Conservation (phyloP, 2,329 filamentous ascomycete genomes). For the Colletotrichum incanum region DNA sequence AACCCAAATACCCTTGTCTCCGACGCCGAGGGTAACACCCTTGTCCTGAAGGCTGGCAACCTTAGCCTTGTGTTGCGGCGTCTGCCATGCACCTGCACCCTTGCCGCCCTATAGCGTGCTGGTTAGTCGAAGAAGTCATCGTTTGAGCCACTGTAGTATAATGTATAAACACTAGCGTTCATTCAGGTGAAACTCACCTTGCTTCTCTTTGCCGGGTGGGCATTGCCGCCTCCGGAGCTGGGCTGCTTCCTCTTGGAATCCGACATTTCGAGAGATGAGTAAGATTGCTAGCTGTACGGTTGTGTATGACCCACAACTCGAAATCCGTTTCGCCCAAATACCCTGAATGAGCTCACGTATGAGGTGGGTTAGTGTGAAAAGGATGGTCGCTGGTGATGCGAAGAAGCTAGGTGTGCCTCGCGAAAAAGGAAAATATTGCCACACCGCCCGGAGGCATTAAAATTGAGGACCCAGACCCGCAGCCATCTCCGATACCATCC, state of each 20-base stretch:
- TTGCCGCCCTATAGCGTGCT: constrained; percentile 10
- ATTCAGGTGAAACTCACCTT: constrained; percentile 52
- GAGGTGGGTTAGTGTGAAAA: background rate
- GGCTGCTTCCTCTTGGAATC: constrained; percentile 55
- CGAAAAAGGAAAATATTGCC: constrained; percentile 9
- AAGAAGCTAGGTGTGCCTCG: background rate
- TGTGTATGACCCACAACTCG: background rate
- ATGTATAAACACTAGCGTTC: background rate
- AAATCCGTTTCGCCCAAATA: background rate
- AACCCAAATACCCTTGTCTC: constrained; percentile 83
- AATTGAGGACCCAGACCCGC: constrained; percentile 1
- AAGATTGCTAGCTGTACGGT: background rate
- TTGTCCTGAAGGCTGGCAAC: constrained; percentile 57
- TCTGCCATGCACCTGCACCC: constrained; percentile 73
- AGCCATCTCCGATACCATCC: background rate
- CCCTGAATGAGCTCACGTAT: background rate
- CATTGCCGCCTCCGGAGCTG: constrained; percentile 45
- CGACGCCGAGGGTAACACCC: constrained; percentile 71
- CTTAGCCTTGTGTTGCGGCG: constrained; percentile 71
- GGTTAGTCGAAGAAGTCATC: background rate
- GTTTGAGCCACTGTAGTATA: background rate
- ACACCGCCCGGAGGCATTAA: constrained; percentile 24
- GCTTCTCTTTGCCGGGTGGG: constrained; percentile 56
- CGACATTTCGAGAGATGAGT: constrained; percentile 47
- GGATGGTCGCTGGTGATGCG: background rate